These are phyloP conservation scores for Trypanosoma theileri DNA, from an alignment of 208 protist species.

Conservation along the genomic window DNA sequence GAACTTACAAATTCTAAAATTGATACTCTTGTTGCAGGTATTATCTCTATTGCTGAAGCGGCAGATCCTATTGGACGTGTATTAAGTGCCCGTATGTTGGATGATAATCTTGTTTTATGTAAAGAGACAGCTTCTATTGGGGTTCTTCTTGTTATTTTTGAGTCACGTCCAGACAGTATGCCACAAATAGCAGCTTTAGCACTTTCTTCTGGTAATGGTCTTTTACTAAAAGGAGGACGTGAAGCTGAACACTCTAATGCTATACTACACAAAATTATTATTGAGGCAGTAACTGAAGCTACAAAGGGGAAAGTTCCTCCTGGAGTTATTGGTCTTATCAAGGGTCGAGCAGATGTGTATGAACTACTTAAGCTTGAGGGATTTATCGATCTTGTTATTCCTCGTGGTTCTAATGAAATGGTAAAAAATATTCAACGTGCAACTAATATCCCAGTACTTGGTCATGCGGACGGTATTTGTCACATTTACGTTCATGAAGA, in stretches of 20 bases:
- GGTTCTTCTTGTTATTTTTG: slow-evolving; percentile 94
- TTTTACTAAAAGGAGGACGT: slow-evolving; percentile 89
- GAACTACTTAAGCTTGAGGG: slow-evolving; percentile 59
- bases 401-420: slow-evolving; percentile 88
- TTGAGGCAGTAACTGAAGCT: slow-evolving; percentile 42
- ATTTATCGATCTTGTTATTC: slow-evolving; percentile 93
- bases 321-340: slow-evolving; percentile 60
- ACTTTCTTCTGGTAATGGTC: slow-evolving; percentile 81
- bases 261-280: slow-evolving; percentile 52
- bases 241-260: slow-evolving; percentile 70
- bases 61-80: slow-evolving; percentile 60
- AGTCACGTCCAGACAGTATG: slow-evolving; percentile 88
- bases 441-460: slow-evolving; percentile 91
- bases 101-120: slow-evolving; percentile 70
- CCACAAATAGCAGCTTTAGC: slow-evolving; percentile 85
- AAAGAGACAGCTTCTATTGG: slow-evolving; percentile 86
- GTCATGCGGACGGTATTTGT: slow-evolving; percentile 95
- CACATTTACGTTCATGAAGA: slow-evolving; percentile 89
- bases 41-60: slow-evolving; percentile 43
- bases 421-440: slow-evolving; percentile 86
- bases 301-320: slow-evolving; percentile 31
- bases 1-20: slow-evolving; percentile 67
- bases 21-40: slow-evolving; percentile 45
- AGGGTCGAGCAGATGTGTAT: slow-evolving; percentile 38
- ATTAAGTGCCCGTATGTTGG: slow-evolving; percentile 52